A percentile compares a stretch with the other conserved stretches of the same genome.
These are phyloP conservation scores for Kuraishia capsulata DNA, from an alignment of 805 yeast genomes.

Conservation along the genomic window DNA sequence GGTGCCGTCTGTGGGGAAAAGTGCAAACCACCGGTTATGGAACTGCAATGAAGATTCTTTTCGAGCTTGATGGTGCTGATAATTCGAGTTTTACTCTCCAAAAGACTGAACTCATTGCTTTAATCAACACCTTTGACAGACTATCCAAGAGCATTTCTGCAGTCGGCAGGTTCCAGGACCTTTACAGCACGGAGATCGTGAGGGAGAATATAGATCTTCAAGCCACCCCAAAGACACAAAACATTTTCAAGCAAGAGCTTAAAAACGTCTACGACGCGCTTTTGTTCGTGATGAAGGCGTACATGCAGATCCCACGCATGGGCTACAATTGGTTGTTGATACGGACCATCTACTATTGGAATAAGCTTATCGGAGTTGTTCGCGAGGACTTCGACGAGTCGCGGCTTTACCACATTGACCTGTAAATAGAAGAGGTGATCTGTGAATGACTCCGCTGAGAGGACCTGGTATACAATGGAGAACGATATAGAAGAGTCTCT, in stretches of 20 bases:
- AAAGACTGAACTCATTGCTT: conserved; percentile 77
- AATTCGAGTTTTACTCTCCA: conserved; percentile 38
- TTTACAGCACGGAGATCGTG: conserved; percentile 30
- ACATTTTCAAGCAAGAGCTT: conserved; percentile 37
- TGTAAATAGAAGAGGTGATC: conserved; percentile 4
- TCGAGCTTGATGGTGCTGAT: conserved; percentile 58
- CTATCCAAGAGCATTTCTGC: conserved; percentile 77
- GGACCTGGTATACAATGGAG: neutral
- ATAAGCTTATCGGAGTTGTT: conserved; percentile 57
- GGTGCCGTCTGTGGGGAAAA: conserved; percentile 98
- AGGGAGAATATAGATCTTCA: conserved; percentile 17
- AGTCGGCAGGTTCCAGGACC: conserved; percentile 56
- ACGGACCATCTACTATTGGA: conserved; percentile 57
- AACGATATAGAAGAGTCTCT: too few relatives aligned
- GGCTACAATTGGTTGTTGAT: conserved; percentile 40
- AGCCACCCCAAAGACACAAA: conserved; percentile 1
- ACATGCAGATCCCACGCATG: conserved; percentile 59
- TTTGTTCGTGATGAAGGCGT: conserved; percentile 55
- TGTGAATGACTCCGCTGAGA: too few relatives aligned
- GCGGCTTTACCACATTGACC: conserved; percentile 18
- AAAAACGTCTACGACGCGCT: conserved; percentile 49
- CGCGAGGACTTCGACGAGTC: conserved; percentile 21
- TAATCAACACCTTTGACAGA: conserved; percentile 88
- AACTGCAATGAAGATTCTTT: conserved; percentile 83
- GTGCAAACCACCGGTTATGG: conserved; percentile 97